Conservation (phyloP, 1,284 basidiomycete genomes). For the Trichosporon ovoides region DNA sequence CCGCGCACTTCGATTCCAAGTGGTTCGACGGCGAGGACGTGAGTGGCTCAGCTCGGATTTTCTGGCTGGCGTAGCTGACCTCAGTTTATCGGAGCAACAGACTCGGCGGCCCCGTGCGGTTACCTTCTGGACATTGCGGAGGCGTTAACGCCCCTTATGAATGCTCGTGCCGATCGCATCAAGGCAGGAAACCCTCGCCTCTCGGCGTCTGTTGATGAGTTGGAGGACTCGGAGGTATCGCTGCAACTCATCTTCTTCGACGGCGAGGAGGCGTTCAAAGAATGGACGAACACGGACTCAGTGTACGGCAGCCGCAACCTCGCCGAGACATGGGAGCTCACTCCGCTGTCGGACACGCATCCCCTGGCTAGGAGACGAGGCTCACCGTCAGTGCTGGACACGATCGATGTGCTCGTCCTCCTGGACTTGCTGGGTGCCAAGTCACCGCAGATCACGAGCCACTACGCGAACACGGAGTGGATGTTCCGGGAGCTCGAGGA, state of each 20-base stretch:
- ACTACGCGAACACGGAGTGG: constrained; percentile 85
- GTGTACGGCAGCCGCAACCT: constrained; percentile 91
- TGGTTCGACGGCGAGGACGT: constrained; percentile 57
- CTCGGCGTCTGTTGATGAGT: constrained; percentile 56
- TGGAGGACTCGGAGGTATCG: constrained; percentile 72
- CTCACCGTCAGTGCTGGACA: constrained; percentile 62
- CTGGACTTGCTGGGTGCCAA: constrained; percentile 79
- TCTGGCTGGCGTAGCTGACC: background rate
- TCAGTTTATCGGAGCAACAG: constrained; percentile 94
- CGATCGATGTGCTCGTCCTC: constrained; percentile 82
- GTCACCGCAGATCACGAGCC: constrained; percentile 67
- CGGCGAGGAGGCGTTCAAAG: constrained; percentile 91
- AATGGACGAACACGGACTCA: constrained; percentile 85
- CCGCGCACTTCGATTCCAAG: constrained; percentile 96
- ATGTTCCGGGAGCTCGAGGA: constrained; percentile 68
- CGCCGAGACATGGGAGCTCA: constrained; percentile 70
- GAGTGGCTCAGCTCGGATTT: background rate
- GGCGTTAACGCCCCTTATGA: constrained; percentile 65
- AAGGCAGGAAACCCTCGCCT: constrained; percentile 47
- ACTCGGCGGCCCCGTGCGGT: constrained; percentile 92
- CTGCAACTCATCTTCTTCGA: constrained; percentile 96
- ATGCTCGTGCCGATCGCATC: constrained; percentile 58
- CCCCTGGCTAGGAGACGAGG: constrained; percentile 58
- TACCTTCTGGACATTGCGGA: constrained; percentile 87
- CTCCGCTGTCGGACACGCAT: constrained; percentile 57